A percentile compares a stretch with the other conserved stretches of the same genome.
These are phyloP conservation scores for Cephaloascus albidus DNA, from an alignment of 805 yeast genomes.

Conservation along the genomic window DNA sequence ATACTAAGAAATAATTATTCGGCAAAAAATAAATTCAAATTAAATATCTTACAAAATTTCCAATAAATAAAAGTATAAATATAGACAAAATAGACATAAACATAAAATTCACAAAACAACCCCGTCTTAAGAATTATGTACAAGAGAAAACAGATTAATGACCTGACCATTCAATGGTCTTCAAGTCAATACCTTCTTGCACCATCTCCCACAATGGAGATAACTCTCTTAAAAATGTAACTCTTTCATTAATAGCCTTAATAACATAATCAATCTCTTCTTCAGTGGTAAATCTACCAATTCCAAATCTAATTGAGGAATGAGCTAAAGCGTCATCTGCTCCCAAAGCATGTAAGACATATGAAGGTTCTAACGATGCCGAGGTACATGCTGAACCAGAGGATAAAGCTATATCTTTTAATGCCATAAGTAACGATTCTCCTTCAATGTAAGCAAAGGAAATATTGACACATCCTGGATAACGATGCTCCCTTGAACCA, in stretches of 20 bases:
- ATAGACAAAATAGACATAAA: too few species aligned
- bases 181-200: constrained; percentile 93
- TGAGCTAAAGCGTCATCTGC: constrained; percentile 98
- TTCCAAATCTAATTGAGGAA: constrained; percentile 95
- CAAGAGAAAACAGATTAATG: constrained; percentile 37
- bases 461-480: constrained; percentile 92
- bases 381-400: constrained; percentile 99
- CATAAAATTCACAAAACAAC: too few species aligned
- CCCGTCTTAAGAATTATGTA: too few species aligned
- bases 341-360: constrained; percentile 92
- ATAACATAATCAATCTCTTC: constrained; percentile 92
- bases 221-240: constrained; percentile 81
- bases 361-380: constrained; percentile 95
- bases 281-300: constrained; percentile 95
- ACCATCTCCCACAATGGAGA: constrained; percentile 99
- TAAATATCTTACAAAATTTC: too few species aligned
- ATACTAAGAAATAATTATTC: too few species aligned
- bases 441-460: constrained; percentile 98
- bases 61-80: too few species aligned
- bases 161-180: constrained; percentile 96
- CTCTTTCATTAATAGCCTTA: constrained; percentile 81
- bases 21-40: too few species aligned
- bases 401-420: constrained; percentile 91
- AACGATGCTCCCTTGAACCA: constrained; percentile 69
- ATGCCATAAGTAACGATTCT: constrained; percentile 94